Evolutionary conservation across 768 basidiomycete species (phyloP), one percentile per base, ranked within the genome.

Genomic region (Mycena vitilis): DNA sequence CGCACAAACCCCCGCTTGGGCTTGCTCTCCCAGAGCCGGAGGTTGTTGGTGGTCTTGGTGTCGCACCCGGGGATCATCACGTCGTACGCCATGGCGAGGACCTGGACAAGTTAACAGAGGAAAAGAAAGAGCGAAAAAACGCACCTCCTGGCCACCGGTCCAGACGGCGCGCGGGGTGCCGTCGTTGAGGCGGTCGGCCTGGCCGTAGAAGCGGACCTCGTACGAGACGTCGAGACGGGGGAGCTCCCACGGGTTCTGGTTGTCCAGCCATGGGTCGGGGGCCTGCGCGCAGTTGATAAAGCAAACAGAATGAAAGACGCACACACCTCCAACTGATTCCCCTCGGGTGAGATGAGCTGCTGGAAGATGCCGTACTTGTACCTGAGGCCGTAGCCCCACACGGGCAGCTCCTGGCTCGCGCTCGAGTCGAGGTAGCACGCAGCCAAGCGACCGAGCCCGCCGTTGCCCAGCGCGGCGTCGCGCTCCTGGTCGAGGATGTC

Each of bases 291-390:
- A n/a, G n/a, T n/a, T n/a, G 57, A 52, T 22, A 9, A 5, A 13
- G 40, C 38, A 30, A 25, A 65, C n/a, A n/a, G n/a, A n/a, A n/a
- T n/a, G 45, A 51, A 22, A 16, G 44, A 20, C 10, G 23, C 40
- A 38, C 73, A 38, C 71, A 84, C 85, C 82, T 95, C 94, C 2
- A 95, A 88, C 75, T 95, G 94, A 52, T 91, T 85, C 15, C 94
- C 94, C 64, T 92, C 89, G 0, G 91, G 91, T 16, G 89, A 91
- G 76, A 98, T 95, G 68, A 95, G 87, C 80, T 94, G 91, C 80
- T 96, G 92, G 88, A 99, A 99, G 82, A 99, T 98, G 62, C 96
- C 96, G 74, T 95, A 96, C 78, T 94, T 90, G 86, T 95, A 97
- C 51, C 96, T 83, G 65, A 98, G 80, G 49, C 96, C 96, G 74